Evolutionary conservation across 1,139 yeast species (phyloP).

Genomic region (Spencermartinsiella ligniputridi): DNA sequence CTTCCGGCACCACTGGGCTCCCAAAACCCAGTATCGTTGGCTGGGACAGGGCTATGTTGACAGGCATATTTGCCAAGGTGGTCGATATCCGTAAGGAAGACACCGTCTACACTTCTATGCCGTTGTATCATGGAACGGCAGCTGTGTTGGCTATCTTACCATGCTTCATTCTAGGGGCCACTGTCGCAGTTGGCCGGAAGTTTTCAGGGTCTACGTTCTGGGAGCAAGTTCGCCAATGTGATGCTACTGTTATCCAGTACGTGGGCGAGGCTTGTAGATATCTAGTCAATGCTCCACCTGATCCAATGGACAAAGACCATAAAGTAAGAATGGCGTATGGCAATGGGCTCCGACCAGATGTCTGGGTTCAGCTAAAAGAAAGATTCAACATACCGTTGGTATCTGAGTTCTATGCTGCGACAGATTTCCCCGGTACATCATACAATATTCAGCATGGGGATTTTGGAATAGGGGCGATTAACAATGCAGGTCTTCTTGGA

Average conservation of each 20-base stretch:
- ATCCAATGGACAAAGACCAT: conserved; percentile 61
- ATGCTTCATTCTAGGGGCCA: conserved; percentile 55
- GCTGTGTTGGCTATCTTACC: conserved; percentile 80
- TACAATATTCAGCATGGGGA: conserved; percentile 72
- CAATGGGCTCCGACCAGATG: conserved; percentile 84
- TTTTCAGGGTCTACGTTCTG: conserved; percentile 80
- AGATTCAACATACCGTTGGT: conserved; percentile 67
- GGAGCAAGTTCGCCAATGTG: conserved; percentile 70
- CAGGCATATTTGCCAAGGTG: conserved; percentile 47
- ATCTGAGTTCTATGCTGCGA: conserved; percentile 88
- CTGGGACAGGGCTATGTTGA: conserved; percentile 76
- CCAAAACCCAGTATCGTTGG: conserved; percentile 87
- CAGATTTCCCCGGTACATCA: conserved; percentile 85
- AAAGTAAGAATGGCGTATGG: conserved; percentile 71
- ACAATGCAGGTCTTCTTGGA: conserved; percentile 57
- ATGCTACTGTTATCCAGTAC: conserved; percentile 78
- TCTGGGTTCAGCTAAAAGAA: conserved; percentile 72
- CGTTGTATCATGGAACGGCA: conserved; percentile 88
- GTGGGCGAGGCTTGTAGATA: conserved; percentile 93
- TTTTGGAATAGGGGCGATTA: conserved; percentile 80
- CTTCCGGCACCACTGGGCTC: conserved; percentile 72
- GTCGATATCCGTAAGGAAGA: conserved; percentile 51
- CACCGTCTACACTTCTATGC: conserved; percentile 83
- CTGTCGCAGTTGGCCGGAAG: conserved; percentile 69
- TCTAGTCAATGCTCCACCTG: conserved; percentile 56